Base-by-base conservation (phyloP, 345 rosid genomes). In the Aethionema arabicum region DNA sequence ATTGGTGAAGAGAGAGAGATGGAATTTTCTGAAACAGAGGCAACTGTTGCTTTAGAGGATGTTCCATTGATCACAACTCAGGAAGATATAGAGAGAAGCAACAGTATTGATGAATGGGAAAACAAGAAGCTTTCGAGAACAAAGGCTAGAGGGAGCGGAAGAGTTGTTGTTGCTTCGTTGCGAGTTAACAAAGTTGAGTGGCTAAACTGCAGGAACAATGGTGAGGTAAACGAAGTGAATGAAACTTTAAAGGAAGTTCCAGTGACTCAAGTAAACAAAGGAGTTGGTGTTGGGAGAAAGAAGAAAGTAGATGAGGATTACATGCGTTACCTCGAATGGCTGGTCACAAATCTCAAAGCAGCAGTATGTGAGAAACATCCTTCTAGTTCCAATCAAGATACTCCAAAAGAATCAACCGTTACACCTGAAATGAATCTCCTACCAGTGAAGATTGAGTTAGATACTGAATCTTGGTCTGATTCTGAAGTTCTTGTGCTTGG, bases 261-360 rank as follows among this genome's bases (percentile, higher is more conserved):
- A 8, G 39, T 38, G 66, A 50, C 31, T 0, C 56, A 50, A 50
- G 27, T 37, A 11, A 40, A 16, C 51, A 29, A 39, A 47, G 33
- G 13, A 66, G 50, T 4, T 31, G 30, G 13, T 57, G 51, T 30
- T 1, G 15, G 14, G 51, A 40, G 11, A 16, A 67, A 49, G 35
- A 68, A 61, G 33, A 61, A 45, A 61, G 45, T 39, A 29, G 74
- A 70, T 41, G 16, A 48, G 38, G 74, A 56, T 41, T 70, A 62
- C 64, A 33, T 48, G 74, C 55, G 46, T 4, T 63, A 70, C 52
- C 74, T 70, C n/a, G 7, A 37, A 63, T 70, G 68, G 74, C 74
- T 70, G 56, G 64, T 62, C 21, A 63, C 62, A 30, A 21, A 63
- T 49, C 52, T 56, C 56, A 63, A 42, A 48, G 64, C 14, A 35